Percentiles rank a stretch among this genome's conserved stretches.
Conservation (phyloP, 2,329 filamentous ascomycete genomes). For the Alternaria panax region DNA sequence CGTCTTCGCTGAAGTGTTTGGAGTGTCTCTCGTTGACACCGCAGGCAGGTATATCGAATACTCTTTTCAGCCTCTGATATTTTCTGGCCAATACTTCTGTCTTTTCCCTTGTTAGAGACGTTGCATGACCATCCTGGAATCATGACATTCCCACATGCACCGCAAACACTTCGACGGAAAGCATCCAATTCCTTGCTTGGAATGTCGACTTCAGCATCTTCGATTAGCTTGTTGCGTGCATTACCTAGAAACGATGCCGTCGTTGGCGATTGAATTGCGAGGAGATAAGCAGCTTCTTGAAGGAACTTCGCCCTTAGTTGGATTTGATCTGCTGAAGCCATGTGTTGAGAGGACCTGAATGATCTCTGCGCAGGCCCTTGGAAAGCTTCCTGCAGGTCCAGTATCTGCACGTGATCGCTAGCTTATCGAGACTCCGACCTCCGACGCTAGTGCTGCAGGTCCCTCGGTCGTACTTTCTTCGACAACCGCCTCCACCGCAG, state of each 20-base stretch:
- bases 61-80: slow-evolving; percentile 25
- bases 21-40: slow-evolving; percentile 44
- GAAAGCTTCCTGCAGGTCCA: slow-evolving; percentile 19
- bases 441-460: slow-evolving; percentile 35
- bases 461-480: slow-evolving; percentile 18
- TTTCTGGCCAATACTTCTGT: slow-evolving; percentile 8
- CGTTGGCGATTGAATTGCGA: slow-evolving; percentile 43
- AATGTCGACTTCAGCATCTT: slow-evolving; percentile 36
- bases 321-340: slow-evolving; percentile 28
- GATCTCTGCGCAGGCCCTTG: slow-evolving; percentile 11
- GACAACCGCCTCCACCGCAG: slow-evolving; percentile 1
- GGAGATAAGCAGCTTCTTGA: slow-evolving; percentile 42
- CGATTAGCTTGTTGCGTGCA: slow-evolving; percentile 37
- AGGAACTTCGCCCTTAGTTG: slow-evolving; percentile 42
- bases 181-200: slow-evolving; percentile 40
- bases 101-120: slow-evolving; percentile 19
- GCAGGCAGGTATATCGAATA: slow-evolving; percentile 38
- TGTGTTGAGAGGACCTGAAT: slow-evolving; percentile 18
- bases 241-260: slow-evolving; percentile 43
- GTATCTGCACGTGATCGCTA: slow-evolving; percentile 14
- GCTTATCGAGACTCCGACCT: slow-evolving; percentile 27
- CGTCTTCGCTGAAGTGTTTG: slow-evolving; percentile 30
- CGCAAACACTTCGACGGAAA: slow-evolving; percentile 43
- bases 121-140: slow-evolving; percentile 49
- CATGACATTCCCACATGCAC: slow-evolving; percentile 49